phyloP scores from a whole-genome alignment of 2,329 filamentous ascomycete genomes.

The Botrytis pseudocinerea region DNA sequence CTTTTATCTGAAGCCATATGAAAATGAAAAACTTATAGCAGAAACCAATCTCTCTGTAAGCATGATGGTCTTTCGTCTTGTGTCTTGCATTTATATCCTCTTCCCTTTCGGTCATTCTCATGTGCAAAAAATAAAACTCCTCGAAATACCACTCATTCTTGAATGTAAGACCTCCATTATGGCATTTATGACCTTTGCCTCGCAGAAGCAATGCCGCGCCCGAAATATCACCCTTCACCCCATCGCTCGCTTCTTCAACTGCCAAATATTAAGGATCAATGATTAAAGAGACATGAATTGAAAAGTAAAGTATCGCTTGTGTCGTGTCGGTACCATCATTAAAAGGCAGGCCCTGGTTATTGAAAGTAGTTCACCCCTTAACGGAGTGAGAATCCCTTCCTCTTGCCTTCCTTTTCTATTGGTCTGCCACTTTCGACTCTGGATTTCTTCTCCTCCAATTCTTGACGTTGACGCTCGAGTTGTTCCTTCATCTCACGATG shows the following conservation, averaged over 20 bases:
- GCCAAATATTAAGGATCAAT: slow-evolving; percentile 26
- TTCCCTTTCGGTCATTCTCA: slow-evolving; percentile 14
- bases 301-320: slow-evolving; percentile 22
- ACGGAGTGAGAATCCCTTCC: slow-evolving; percentile 98
- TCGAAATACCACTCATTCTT: slow-evolving; percentile 20
- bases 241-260: slow-evolving; percentile 12
- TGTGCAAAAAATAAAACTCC: slow-evolving; percentile 22
- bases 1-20: neutral
- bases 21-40: neutral
- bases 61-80: slow-evolving; percentile 6
- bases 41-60: slow-evolving; percentile 6
- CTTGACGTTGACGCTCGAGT: slow-evolving; percentile 88
- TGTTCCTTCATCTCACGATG: slow-evolving; percentile 99
- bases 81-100: slow-evolving; percentile 1
- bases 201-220: slow-evolving; percentile 22
- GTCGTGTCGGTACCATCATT: slow-evolving; percentile 22
- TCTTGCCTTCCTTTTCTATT: slow-evolving; percentile 96
- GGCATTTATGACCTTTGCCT: slow-evolving; percentile 15
- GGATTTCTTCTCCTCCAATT: slow-evolving; percentile 98
- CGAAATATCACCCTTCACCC: slow-evolving; percentile 14
- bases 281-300: slow-evolving; percentile 27
- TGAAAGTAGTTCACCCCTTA: slow-evolving; percentile 50
- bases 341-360: slow-evolving; percentile 18
- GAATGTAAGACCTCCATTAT: slow-evolving; percentile 19
- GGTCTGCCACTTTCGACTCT: slow-evolving; percentile 94